Conservation (phyloP, 306 rosid genomes). For the Vicia faba region DNA sequence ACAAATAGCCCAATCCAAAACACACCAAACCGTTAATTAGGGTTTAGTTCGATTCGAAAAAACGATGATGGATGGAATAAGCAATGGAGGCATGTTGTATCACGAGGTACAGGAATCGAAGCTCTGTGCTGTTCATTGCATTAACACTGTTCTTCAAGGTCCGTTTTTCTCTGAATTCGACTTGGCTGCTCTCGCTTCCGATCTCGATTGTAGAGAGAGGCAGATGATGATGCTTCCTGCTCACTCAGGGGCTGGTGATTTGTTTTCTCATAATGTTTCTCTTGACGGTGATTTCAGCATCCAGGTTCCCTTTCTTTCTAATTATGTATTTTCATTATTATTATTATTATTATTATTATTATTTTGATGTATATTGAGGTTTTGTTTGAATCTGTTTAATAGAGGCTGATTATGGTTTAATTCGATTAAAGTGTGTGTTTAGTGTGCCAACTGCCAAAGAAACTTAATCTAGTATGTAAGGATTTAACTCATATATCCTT, state of each 20-base stretch:
- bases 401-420: not conserved
- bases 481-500: not conserved
- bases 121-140: slow-evolving; percentile 97
- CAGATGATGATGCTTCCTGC: slow-evolving; percentile 79
- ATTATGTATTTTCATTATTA: not conserved
- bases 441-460: not conserved
- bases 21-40: not conserved
- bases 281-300: slow-evolving; percentile 96
- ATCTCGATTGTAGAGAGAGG: slow-evolving; percentile 86
- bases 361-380: not conserved
- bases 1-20: not conserved
- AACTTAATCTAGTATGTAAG: not conserved
- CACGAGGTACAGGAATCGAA: slow-evolving; percentile 99
- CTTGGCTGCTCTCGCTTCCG: slow-evolving; percentile 93
- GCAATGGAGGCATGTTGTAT: slow-evolving; percentile 98
- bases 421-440: not conserved
- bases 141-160: slow-evolving; percentile 87
- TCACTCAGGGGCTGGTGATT: slow-evolving; percentile 68
- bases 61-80: slow-evolving; percentile 78
- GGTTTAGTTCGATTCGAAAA: not conserved
- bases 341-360: too few species aligned
- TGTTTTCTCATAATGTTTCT: slow-evolving; percentile 88
- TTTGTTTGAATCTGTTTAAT: not conserved
- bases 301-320: slow-evolving; percentile 51
- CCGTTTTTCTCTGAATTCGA: slow-evolving; percentile 97